Percentiles rank a stretch among this genome's conserved stretches.
Conservation (phyloP, 2,329 filamentous ascomycete genomes). For the Hymenoscyphus albidus region DNA sequence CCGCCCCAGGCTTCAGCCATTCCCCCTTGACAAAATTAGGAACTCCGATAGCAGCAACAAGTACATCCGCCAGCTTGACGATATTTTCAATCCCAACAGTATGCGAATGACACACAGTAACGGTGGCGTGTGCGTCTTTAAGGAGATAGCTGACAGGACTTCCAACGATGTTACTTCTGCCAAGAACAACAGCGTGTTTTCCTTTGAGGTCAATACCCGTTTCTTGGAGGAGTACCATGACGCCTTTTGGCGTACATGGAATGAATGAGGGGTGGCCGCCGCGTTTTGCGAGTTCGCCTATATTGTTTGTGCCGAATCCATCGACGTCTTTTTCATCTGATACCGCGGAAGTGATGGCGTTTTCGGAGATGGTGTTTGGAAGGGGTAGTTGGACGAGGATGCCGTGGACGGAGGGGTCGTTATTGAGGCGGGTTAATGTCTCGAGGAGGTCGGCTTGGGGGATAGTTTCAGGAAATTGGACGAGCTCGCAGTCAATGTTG, state of each 20-base stretch:
- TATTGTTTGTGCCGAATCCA: constrained; percentile 90
- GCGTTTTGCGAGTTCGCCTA: constrained; percentile 94
- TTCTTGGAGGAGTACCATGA: constrained; percentile 87
- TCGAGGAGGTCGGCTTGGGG: constrained; percentile 83
- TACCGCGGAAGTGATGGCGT: constrained; percentile 84
- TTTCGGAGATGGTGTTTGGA: constrained; percentile 85
- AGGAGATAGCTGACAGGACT: constrained; percentile 94
- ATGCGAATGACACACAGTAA: constrained; percentile 92
- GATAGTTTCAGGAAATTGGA: constrained; percentile 78
- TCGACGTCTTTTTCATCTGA: constrained; percentile 96
- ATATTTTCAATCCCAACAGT: constrained; percentile 70
- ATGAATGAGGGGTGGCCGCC: constrained; percentile 85
- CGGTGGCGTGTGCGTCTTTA: constrained; percentile 92
- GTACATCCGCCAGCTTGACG: constrained; percentile 79
- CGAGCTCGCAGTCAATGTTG: constrained; percentile 81
- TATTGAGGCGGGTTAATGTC: constrained; percentile 76
- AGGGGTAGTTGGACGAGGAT: constrained; percentile 92
- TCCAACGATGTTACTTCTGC: constrained; percentile 94
- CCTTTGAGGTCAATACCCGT: constrained; percentile 78
- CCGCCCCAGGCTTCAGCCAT: constrained; percentile 90
- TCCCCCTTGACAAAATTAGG: constrained; percentile 87
- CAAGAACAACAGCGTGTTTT: constrained; percentile 92
- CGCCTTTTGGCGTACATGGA: constrained; percentile 94
- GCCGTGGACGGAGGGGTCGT: constrained; percentile 80
- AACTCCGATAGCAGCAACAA: constrained; percentile 88